Conservation (phyloP, 371 early-diverging fungal genomes). For the Batrachochytrium dendrobatidis region DNA sequence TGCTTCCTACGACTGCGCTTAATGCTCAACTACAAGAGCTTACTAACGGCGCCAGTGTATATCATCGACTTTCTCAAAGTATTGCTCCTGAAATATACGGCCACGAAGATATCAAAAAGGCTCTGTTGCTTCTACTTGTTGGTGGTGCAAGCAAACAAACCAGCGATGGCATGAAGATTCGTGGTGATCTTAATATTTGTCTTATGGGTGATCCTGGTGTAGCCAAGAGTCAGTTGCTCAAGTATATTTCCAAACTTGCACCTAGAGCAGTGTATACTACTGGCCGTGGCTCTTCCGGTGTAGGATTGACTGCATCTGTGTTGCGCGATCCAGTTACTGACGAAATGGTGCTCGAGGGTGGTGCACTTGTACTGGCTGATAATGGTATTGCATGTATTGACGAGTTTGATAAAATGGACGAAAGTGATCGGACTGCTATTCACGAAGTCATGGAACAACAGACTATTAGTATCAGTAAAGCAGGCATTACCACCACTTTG, state of each 20-base stretch:
- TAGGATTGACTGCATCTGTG: conserved; percentile 99
- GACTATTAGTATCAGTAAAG: conserved; percentile 94
- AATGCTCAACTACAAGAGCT: conserved; percentile 56
- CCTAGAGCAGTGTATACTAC: conserved; percentile 97
- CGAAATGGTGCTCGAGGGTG: conserved; percentile 99
- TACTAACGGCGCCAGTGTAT: conserved; percentile 62
- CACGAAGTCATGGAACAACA: conserved; percentile 99
- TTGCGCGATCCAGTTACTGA: conserved; percentile 91
- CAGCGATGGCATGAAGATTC: conserved; percentile 76
- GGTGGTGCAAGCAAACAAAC: conserved; percentile 92
- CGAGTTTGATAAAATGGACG: conserved; percentile 99
- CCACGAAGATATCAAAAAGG: conserved; percentile 94
- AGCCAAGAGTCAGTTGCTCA: conserved; percentile 97
- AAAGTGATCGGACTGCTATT: conserved; percentile 97
- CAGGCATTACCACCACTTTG: conserved; percentile 97
- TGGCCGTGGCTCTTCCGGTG: conserved; percentile 98
- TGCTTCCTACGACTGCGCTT: conserved; percentile 60
- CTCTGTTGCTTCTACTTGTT: conserved; percentile 85
- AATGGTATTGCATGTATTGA: conserved; percentile 99
- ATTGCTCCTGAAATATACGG: conserved; percentile 98
- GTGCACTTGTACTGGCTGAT: conserved; percentile 99
- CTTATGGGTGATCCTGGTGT: conserved; percentile 98
- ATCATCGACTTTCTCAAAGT: conserved; percentile 77
- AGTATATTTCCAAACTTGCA: conserved; percentile 85
- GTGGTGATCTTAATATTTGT: conserved; percentile 94